Conservation (phyloP, 352 stramenopile species). For the Pythium dissotocum region DNA sequence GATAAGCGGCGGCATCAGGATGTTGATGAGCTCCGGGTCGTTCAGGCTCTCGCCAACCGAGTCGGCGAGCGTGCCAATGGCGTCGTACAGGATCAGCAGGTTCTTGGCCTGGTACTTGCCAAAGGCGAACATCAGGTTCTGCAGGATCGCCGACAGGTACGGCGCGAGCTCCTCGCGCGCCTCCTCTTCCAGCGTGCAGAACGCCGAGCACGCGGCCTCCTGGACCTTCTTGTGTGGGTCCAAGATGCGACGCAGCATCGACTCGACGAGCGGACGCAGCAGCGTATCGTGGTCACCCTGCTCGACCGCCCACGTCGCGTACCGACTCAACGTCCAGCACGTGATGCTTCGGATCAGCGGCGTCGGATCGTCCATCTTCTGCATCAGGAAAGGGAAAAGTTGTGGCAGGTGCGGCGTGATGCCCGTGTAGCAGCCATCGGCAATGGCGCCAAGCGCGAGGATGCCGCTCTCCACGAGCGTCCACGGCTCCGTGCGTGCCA, state of each 20-base stretch:
- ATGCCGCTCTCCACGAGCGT: constrained; percentile 94
- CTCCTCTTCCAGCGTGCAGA: constrained; percentile 95
- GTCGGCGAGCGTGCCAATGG: constrained; percentile 94
- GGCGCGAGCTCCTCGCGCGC: constrained; percentile 91
- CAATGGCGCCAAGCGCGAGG: constrained; percentile 94
- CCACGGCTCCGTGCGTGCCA: constrained; percentile 92
- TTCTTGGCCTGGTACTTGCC: constrained; percentile 94
- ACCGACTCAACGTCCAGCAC: constrained; percentile 94
- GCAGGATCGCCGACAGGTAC: constrained; percentile 92
- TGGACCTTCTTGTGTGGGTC: constrained; percentile 96
- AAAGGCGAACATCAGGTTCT: constrained; percentile 92
- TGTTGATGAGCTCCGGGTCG: constrained; percentile 86
- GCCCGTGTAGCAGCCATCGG: constrained; percentile 92
- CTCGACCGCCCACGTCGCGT: constrained; percentile 91
- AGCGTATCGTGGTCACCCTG: constrained; percentile 85
- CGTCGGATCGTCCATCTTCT: constrained; percentile 86
- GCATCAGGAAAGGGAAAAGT: constrained; percentile 94
- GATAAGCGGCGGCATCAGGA: constrained; percentile 94
- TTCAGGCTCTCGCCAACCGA: constrained; percentile 92
- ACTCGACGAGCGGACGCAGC: constrained; percentile 77
- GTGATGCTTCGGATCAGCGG: constrained; percentile 94
- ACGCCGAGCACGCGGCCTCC: constrained; percentile 92
- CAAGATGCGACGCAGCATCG: constrained; percentile 87
- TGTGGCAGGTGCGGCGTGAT: constrained; percentile 91
- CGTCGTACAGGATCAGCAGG: constrained; percentile 96